Evolutionary conservation across 305 asterid genomes (phyloP).

Genomic region (Coffea humblotiana): DNA sequence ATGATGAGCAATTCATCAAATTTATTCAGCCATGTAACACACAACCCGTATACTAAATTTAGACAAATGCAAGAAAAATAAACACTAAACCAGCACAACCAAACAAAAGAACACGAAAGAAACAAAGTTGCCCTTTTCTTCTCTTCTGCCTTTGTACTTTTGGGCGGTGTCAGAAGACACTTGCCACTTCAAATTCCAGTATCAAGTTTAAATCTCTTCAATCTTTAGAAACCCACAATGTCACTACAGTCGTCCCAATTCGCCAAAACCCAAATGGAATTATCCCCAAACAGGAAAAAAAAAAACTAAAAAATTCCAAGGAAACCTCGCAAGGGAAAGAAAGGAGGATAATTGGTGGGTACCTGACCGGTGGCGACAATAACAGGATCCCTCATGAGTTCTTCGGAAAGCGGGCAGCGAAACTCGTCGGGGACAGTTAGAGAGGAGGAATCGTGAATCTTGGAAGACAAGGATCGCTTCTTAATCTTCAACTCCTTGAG

Average conservation of each 20-base stretch:
- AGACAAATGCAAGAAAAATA: not conserved
- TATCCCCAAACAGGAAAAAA: not conserved
- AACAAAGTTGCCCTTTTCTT: conserved; percentile 18
- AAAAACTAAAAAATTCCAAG: not conserved
- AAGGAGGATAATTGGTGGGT: not conserved
- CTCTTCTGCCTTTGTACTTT: not conserved
- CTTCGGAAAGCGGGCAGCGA: conserved; percentile 46
- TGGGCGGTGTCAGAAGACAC: not conserved
- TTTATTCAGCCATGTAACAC: not conserved
- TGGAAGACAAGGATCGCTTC: conserved; percentile 37
- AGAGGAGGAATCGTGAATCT: conserved; percentile 25
- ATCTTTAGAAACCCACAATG: conserved; percentile 1
- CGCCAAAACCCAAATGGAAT: not conserved
- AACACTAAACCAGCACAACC: not conserved
- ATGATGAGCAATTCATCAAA: not conserved
- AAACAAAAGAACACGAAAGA: conserved; percentile 10
- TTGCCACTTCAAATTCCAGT: conserved; percentile 12
- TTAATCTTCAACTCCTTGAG: conserved; percentile 60
- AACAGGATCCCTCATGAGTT: conserved; percentile 54
- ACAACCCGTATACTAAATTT: not conserved
- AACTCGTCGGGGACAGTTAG: conserved; percentile 39
- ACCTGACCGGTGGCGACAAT: conserved; percentile 53
- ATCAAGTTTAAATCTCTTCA: not conserved
- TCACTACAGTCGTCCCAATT: not conserved
- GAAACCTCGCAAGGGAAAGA: too few species aligned